These are phyloP conservation scores for Albugo laibachii DNA, from an alignment of 352 stramenopile genomes.

Conservation along the genomic window DNA sequence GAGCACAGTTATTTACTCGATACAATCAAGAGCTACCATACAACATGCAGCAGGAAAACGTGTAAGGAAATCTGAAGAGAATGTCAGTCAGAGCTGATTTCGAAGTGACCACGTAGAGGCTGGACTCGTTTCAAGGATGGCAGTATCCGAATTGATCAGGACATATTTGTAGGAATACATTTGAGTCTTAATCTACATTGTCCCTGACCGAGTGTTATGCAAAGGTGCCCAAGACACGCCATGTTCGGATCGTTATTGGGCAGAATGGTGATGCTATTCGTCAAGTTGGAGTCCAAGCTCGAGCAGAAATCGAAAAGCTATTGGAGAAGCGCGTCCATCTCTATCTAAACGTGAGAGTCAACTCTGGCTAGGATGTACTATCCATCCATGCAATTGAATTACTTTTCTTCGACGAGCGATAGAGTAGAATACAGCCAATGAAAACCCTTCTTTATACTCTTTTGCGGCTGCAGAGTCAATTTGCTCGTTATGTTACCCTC, in stretches of 20 bases:
- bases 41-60: slow-evolving; percentile 59
- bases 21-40: slow-evolving; percentile 80
- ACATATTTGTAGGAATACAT: slow-evolving; percentile 57
- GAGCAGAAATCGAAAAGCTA: slow-evolving; percentile 53
- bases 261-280: slow-evolving; percentile 60
- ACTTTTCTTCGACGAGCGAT: too few species aligned
- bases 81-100: slow-evolving; percentile 1
- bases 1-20: slow-evolving; percentile 70
- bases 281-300: slow-evolving; percentile 43
- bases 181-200: background rate
- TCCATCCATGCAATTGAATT: too few species aligned
- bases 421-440: too few species aligned
- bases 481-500: too few species aligned
- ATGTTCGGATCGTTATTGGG: slow-evolving; percentile 66
- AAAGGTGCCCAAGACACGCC: slow-evolving; percentile 44
- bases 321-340: slow-evolving; percentile 53
- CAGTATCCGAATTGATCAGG: slow-evolving; percentile 72
- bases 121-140: slow-evolving; percentile 78
- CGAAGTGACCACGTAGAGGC: slow-evolving; percentile 16
- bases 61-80: slow-evolving; percentile 10
- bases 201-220: background rate
- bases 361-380: background rate
- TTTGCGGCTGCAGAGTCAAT: too few species aligned
- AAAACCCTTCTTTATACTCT: too few species aligned
- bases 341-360: slow-evolving; percentile 67